Evolutionary conservation across 2,329 filamentous ascomycete species (phyloP), one percentile per base, ranked within the genome.

Genomic region (Cladosporium sp.): DNA sequence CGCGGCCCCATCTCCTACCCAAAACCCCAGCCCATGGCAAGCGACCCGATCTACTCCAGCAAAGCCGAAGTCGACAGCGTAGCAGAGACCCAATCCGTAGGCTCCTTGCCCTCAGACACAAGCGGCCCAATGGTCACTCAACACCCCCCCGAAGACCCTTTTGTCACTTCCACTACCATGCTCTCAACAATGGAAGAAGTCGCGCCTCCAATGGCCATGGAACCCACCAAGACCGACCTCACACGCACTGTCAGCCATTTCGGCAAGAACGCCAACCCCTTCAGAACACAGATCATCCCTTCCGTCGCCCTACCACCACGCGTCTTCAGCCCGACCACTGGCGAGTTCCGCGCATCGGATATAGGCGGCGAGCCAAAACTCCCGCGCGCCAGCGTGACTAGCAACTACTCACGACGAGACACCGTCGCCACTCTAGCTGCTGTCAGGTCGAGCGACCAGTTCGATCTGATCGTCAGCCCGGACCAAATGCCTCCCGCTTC

Each of bases 61-160:
- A 71, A 72, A 54, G 70, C 68, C 46, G 65, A 71, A 5, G 61
- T 68, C 16, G 63, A 64, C 28, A 58, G 61, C 14, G 68, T 51
- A 8, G 60, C 63, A 4, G 57, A 32, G 32, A 68, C 70, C 16
- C 72, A 68, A 11, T 74, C 71, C 1, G 70, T 70, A 58, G 66
- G 61, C 26, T 74, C 71, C 4, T 18, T 64, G 21, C 63, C 63
- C 6, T 74, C 73, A 6, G 26, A 70, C 25, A 66, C 66, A 13
- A 69, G 70, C 21, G 61, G 68, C 30, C 68, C 67, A 6, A 65
- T 69, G 30, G 57, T 74, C 14, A 65, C 62, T 26, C 70, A 73
- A 21, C 64, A 69, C 30, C 65, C 70, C 23, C 70, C 69, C 4
- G 73, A 75, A 34, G 73, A 75, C 57, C 72, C 73, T 0, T 63